Base-by-base conservation (phyloP, 2,329 filamentous ascomycete genomes). In the Teratosphaeriaceae sp. region DNA sequence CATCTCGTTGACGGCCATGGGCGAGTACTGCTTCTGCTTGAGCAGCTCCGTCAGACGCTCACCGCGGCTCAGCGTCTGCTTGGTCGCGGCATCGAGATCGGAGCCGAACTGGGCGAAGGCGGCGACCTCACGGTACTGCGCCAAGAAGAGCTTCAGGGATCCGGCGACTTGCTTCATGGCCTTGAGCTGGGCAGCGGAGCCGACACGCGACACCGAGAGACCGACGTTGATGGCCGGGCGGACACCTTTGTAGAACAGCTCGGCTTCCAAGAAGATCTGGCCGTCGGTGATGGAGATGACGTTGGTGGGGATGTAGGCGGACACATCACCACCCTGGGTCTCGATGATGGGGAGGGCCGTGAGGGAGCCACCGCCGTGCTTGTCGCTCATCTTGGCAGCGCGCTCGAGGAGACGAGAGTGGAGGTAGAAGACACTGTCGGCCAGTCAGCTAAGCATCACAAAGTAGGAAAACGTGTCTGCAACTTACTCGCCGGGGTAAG, bases 141-240 rank as follows among this genome's bases (percentile, higher is more conserved):
- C 92, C 85, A 98, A 87, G 88, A 97, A 98, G 63, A 98, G 88
- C 84, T 98, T 98, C 68, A 98, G 80, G 60, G 90, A 97, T 82
- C 92, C 92, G 66, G 92, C 92, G 63, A 98, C 92, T 80, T 98
- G 92, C 84, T 98, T 98, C 92, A 98, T 98, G 76, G 92, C 89
- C 87, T 97, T 98, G 72, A 97, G 82, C 82, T 98, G 92, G 69
- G 92, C 92, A 70, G 92, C 88, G 66, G 92, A 98, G 71, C 92
- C 92, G 84, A 98, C 92, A 87, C 92, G 92, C 61, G 92, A 98
- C 63, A 98, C 92, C 65, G 92, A 98, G 62, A 98, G 87, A 92
- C 92, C 92, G 85, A 98, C 92, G 82, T 98, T 98, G 74, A 98
- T 98, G 76, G 92, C 92, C 64, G 92, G 92, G 68, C 92, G 90